phyloP scores from a whole-genome alignment of 495 filamentous ascomycete species.

The Podospora australis region DNA sequence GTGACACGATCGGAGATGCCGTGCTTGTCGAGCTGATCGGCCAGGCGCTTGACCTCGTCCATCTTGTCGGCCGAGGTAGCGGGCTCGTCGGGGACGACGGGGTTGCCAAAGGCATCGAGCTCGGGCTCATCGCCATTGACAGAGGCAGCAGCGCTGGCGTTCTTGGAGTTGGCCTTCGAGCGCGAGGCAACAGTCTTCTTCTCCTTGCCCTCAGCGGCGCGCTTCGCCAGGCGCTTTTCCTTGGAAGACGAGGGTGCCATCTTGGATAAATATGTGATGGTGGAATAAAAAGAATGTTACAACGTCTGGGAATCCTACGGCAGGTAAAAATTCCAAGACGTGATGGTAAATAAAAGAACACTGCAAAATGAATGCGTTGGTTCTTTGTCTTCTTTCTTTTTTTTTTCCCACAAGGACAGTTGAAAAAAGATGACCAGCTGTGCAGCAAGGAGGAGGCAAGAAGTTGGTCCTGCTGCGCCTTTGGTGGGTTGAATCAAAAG shows the following conservation, averaged over 20 bases:
- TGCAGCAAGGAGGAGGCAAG: constrained; percentile 11
- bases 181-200: constrained; percentile 64
- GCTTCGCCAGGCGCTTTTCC: constrained; percentile 94
- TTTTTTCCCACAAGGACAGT: no score
- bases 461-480: constrained; percentile 16
- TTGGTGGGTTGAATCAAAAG: constrained; percentile 24
- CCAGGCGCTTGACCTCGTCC: constrained; percentile 65
- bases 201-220: constrained; percentile 68
- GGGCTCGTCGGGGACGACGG: constrained; percentile 54
- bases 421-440: constrained; percentile 7
- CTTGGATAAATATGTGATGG: not conserved
- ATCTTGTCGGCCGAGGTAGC: constrained; percentile 65
- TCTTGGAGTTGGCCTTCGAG: constrained; percentile 64
- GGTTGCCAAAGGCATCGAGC: constrained; percentile 54
- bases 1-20: constrained; percentile 97
- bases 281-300: constrained; percentile 2
- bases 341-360: constrained; percentile 8
- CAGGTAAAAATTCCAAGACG: constrained; percentile 10
- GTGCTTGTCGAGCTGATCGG: constrained; percentile 87
- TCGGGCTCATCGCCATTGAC: constrained; percentile 64
- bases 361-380: constrained; percentile 4
- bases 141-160: constrained; percentile 56
- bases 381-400: no score
- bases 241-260: constrained; percentile 97
- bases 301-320: not conserved